These are phyloP conservation scores for Russula sp. DNA, from an alignment of 768 basidiomycete species.

Conservation along the genomic window DNA sequence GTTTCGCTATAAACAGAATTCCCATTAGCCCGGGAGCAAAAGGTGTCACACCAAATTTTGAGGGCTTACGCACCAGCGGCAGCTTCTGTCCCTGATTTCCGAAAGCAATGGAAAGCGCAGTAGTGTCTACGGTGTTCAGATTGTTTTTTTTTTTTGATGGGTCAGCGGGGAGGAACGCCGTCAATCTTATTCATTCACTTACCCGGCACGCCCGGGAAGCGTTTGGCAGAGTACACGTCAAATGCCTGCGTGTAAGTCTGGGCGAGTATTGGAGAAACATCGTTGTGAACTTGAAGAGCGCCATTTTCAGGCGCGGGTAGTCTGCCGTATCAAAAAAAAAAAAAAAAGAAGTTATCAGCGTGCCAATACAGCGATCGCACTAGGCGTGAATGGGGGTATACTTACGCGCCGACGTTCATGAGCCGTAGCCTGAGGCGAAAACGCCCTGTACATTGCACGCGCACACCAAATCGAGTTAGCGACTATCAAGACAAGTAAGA, in stretches of 20 bases:
- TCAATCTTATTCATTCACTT: constrained; percentile 20
- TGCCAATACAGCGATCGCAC: neutral
- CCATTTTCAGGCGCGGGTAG: constrained; percentile 65
- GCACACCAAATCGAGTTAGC: constrained; percentile 15
- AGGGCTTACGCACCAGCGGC: constrained; percentile 50
- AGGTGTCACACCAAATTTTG: constrained; percentile 8
- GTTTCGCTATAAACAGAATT: constrained; percentile 50
- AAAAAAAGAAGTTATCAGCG: neutral
- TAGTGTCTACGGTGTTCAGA: constrained; percentile 52
- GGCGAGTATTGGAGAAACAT: constrained; percentile 70
- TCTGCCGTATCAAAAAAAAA: neutral
- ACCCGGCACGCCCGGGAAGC: constrained; percentile 94
- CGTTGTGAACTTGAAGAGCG: constrained; percentile 56
- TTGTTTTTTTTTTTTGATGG: neutral
- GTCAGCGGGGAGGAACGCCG: neutral
- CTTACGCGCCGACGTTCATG: constrained; percentile 89
- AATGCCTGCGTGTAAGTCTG: constrained; percentile 80
- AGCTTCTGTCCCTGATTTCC: constrained; percentile 88
- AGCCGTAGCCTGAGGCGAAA: constrained; percentile 84
- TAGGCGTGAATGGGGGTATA: constrained; percentile 24
- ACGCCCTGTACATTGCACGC: constrained; percentile 42
- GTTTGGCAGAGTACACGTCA: constrained; percentile 85
- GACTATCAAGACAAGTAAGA: neutral
- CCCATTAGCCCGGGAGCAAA: constrained; percentile 20
- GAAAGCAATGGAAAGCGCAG: constrained; percentile 80